Evolutionary conservation across 805 yeast species (phyloP).

Genomic region (Yarrowia osloensis): DNA sequence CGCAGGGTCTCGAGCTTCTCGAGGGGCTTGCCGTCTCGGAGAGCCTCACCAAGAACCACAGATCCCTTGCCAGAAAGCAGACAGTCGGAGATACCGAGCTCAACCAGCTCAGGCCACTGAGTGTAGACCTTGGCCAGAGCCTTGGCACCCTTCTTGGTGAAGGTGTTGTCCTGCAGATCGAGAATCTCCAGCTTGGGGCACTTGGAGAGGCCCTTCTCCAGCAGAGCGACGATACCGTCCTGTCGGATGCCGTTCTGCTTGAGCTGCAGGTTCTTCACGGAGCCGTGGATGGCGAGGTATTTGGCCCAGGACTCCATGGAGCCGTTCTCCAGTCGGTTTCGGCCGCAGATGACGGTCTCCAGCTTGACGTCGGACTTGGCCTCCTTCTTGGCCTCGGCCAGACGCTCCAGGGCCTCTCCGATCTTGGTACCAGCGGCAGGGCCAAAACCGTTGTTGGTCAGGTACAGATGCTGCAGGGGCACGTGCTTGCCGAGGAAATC

Average conservation of each 20-base stretch:
- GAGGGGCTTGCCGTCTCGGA: slow-evolving; percentile 40
- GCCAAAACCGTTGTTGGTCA: slow-evolving; percentile 97
- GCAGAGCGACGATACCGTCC: slow-evolving; percentile 75
- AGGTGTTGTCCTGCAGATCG: slow-evolving; percentile 94
- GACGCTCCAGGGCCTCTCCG: slow-evolving; percentile 77
- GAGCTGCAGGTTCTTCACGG: slow-evolving; percentile 70
- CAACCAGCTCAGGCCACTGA: slow-evolving; percentile 67
- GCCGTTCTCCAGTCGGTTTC: slow-evolving; percentile 96
- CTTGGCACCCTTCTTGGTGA: slow-evolving; percentile 67
- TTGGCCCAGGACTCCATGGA: slow-evolving; percentile 81
- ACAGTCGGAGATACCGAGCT: slow-evolving; percentile 87
- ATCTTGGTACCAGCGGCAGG: slow-evolving; percentile 96
- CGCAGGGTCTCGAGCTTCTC: slow-evolving; percentile 58
- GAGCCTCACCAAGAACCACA: slow-evolving; percentile 49
- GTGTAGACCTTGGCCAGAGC: slow-evolving; percentile 63
- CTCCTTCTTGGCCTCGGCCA: slow-evolving; percentile 63
- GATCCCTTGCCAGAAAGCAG: slow-evolving; percentile 81
- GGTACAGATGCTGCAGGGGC: slow-evolving; percentile 78
- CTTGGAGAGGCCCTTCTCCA: slow-evolving; percentile 67
- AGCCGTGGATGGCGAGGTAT: slow-evolving; percentile 78
- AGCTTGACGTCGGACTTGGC: slow-evolving; percentile 52
- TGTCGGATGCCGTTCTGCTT: slow-evolving; percentile 98
- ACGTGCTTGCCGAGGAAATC: slow-evolving; percentile 70
- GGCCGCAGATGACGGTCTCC: slow-evolving; percentile 91
- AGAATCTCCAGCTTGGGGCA: slow-evolving; percentile 63